Evolutionary conservation across 1,139 yeast genomes (phyloP).

Genomic region (Yamadazyma siamensis): DNA sequence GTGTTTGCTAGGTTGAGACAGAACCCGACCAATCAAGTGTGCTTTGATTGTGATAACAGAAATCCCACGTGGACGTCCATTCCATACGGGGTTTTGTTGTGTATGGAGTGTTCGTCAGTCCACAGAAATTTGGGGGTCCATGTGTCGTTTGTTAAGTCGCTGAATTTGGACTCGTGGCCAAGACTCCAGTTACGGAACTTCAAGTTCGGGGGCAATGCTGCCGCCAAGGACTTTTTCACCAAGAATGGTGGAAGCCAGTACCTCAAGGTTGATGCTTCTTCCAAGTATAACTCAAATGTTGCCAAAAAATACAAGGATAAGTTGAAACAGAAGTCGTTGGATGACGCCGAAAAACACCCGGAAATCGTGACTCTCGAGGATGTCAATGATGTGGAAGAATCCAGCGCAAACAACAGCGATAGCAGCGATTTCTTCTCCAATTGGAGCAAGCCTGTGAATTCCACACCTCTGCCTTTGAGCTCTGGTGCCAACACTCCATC

Average conservation of each 20-base stretch:
- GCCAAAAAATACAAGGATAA: conserved; percentile 80
- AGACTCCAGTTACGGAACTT: conserved; percentile 82
- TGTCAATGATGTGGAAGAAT: conserved; percentile 39
- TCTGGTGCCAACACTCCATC: conserved; percentile 50
- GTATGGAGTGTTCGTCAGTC: conserved; percentile 49
- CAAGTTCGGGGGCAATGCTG: conserved; percentile 89
- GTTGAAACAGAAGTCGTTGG: conserved; percentile 61
- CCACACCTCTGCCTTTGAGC: conserved; percentile 49
- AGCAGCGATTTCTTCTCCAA: conserved; percentile 73
- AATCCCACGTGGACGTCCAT: conserved; percentile 53
- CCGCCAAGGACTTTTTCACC: conserved; percentile 75
- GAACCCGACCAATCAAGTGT: conserved; percentile 73
- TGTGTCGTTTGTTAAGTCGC: conserved; percentile 70
- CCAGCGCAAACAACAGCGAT: conserved; percentile 27
- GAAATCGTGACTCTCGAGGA: conserved; percentile 62
- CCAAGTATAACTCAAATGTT: conserved; percentile 75
- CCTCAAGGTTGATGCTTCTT: conserved; percentile 59
- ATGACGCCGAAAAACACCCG: conserved; percentile 69
- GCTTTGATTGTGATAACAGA: conserved; percentile 61
- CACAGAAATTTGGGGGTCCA: conserved; percentile 51
- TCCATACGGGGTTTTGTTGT: conserved; percentile 46
- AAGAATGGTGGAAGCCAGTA: conserved; percentile 82
- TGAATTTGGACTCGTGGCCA: conserved; percentile 89
- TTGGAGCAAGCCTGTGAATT: conserved; percentile 75
- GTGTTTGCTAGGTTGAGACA: conserved; percentile 58